phyloP scores from a whole-genome alignment of 2,329 filamentous ascomycete species.

The Aspergillus novoparasiticus region DNA sequence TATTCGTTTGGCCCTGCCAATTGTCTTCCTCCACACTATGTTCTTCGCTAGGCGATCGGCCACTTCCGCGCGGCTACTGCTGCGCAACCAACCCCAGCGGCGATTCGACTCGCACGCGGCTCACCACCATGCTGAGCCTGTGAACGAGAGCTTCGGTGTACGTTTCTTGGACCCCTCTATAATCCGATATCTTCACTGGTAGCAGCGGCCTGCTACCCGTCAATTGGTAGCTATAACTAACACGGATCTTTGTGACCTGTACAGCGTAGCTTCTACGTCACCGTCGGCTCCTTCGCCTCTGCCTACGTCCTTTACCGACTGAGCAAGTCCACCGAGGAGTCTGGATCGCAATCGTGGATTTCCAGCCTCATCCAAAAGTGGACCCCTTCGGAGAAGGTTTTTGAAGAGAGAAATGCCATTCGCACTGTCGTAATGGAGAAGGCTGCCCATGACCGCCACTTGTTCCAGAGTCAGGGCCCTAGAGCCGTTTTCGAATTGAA shows the following conservation, averaged over 20 bases:
- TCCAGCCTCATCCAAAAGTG: slow-evolving; percentile 58
- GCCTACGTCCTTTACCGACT: slow-evolving; percentile 47
- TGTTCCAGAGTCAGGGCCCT: slow-evolving; percentile 54
- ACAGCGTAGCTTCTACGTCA: slow-evolving; percentile 52
- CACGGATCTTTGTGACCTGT: slow-evolving; percentile 13
- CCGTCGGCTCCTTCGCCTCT: slow-evolving; percentile 45
- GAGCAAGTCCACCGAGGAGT: slow-evolving; percentile 40
- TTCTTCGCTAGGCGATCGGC: slow-evolving; percentile 45
- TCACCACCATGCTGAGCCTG: slow-evolving; percentile 44
- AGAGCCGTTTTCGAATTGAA: slow-evolving; percentile 56
- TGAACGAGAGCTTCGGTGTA: slow-evolving; percentile 51
- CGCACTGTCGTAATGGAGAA: slow-evolving; percentile 65
- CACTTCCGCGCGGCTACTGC: slow-evolving; percentile 38
- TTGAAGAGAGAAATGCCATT: slow-evolving; percentile 59
- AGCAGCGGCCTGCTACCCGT: not conserved
- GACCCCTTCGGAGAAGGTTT: slow-evolving; percentile 55
- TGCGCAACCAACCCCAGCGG: slow-evolving; percentile 46
- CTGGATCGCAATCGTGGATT: slow-evolving; percentile 43
- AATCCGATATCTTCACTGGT: slow-evolving; percentile 11
- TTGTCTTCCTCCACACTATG: slow-evolving; percentile 40
- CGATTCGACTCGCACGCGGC: slow-evolving; percentile 48
- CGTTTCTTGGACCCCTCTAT: slow-evolving; percentile 27
- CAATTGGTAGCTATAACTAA: slow-evolving; percentile 21
- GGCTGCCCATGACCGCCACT: slow-evolving; percentile 63
- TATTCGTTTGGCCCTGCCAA: slow-evolving; percentile 33